Evolutionary conservation across 164 flowering plant species (phyloP), one percentile per base, ranked within the genome.

Genomic region (Umbilicus rupestris): DNA sequence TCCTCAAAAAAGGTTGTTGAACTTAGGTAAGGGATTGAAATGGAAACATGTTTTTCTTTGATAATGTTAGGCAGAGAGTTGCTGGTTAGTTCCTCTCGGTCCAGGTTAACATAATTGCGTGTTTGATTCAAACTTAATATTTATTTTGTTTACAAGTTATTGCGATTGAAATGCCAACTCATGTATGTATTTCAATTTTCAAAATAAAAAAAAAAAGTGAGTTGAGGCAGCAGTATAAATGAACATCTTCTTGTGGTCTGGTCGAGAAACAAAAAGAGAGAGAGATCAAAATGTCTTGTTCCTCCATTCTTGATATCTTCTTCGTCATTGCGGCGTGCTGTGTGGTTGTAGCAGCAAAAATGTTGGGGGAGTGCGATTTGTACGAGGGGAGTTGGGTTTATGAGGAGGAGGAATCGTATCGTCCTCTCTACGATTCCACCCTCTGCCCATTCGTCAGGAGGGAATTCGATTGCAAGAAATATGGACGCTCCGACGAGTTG

Each of bases 361-460:
- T n/a, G n/a, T n/a, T n/a, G n/a, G n/a, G n/a, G 11, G 24, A 46
- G 26, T 77, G 83, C 57, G 29, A 80, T 71, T 0, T 73, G 52
- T 80, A 67, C 42, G 5, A 67, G 49, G 81, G 84, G 39, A 72
- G 68, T n/a, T 81, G 84, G 84, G 77, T 78, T 6, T 47, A 22
- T 2, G 80, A 78, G n/a, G 31, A 33, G 30, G 80, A 78, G n/a
- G 31, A 33, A 37, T 72, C 78, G 0, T 76, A 69, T 62, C n/a
- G n/a, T n/a, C 84, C 84, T 62, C 76, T 76, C 9, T 80, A 78
- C 50, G 65, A 76, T 35, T 67, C 81, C 1, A 33, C 70, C 0
- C 5, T 62, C 6, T 80, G 84, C 47, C 82, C 80, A 1, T 67
- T 30, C 62, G 71, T 81, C 12, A 68, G 74, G 24, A 72, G 63